A percentile compares a stretch with the other conserved stretches of the same genome.
Evolutionary conservation across 2,329 filamentous ascomycete genomes (phyloP).

Genomic region (Aspergillus novofumigatus): DNA sequence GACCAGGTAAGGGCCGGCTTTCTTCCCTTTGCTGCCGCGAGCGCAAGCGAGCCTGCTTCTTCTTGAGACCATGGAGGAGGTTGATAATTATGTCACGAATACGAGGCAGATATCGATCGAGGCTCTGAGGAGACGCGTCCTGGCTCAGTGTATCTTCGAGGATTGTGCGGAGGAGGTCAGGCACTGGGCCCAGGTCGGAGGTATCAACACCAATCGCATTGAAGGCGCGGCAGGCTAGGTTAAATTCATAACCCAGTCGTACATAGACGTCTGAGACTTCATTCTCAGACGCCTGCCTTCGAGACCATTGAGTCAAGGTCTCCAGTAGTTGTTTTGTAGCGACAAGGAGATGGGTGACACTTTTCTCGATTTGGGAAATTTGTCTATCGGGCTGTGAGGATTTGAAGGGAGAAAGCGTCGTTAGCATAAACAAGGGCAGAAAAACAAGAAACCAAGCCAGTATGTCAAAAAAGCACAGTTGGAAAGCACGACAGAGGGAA

Average conservation of each 20-base stretch:
- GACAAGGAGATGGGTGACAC: slow-evolving; percentile 93
- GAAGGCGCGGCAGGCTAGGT: slow-evolving; percentile 96
- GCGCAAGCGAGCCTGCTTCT: slow-evolving; percentile 86
- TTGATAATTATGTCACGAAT: slow-evolving; percentile 99
- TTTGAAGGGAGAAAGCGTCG: slow-evolving; percentile 9
- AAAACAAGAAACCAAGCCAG: background rate
- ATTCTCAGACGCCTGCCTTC: slow-evolving; percentile 82
- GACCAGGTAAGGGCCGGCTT: slow-evolving; percentile 34
- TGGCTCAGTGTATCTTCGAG: slow-evolving; percentile 95
- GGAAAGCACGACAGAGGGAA: background rate
- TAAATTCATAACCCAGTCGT: slow-evolving; percentile 96
- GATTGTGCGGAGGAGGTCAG: slow-evolving; percentile 82
- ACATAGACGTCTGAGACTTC: slow-evolving; percentile 99
- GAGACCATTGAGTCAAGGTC: slow-evolving; percentile 96
- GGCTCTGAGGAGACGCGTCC: slow-evolving; percentile 86
- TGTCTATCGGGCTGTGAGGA: slow-evolving; percentile 60
- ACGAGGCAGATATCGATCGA: slow-evolving; percentile 87
- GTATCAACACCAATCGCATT: slow-evolving; percentile 96
- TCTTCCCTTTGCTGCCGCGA: slow-evolving; percentile 53
- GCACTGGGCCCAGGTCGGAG: slow-evolving; percentile 87
- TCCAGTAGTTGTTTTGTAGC: slow-evolving; percentile 97
- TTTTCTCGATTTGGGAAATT: slow-evolving; percentile 97
- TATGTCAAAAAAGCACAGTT: background rate
- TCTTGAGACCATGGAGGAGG: slow-evolving; percentile 88
- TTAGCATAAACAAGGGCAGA: background rate